Percentiles rank a stretch among this genome's conserved stretches.
phyloP scores from a whole-genome alignment of 768 basidiomycete genomes.

The Botryobasidium botryosum region DNA sequence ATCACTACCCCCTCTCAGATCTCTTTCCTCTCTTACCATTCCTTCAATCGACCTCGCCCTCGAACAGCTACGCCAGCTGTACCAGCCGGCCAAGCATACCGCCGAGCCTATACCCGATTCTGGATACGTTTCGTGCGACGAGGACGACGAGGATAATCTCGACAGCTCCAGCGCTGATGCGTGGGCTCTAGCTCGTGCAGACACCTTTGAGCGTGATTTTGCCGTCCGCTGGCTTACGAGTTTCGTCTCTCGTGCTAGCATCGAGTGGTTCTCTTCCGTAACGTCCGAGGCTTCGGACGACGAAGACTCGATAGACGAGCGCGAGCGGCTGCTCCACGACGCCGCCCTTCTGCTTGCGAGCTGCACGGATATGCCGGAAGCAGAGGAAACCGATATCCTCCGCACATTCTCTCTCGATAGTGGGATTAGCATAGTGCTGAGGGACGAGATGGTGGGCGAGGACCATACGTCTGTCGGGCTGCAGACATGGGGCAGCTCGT shows the following conservation, averaged over 20 bases:
- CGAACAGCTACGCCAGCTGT: background rate
- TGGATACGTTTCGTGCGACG: constrained; percentile 61
- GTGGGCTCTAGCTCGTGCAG: constrained; percentile 22
- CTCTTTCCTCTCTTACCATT: background rate
- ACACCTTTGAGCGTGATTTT: constrained; percentile 47
- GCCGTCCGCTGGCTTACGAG: constrained; percentile 60
- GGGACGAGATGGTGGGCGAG: constrained; percentile 38
- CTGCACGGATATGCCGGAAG: constrained; percentile 27
- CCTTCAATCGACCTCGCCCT: background rate
- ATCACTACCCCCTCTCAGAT: background rate
- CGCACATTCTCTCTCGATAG: background rate
- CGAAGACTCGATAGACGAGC: constrained; percentile 18
- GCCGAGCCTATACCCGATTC: constrained; percentile 31
- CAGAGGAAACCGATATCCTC: background rate
- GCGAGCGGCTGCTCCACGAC: constrained; percentile 32
- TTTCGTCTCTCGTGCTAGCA: constrained; percentile 30
- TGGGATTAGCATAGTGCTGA: constrained; percentile 2
- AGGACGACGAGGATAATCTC: constrained; percentile 29
- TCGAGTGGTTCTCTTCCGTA: constrained; percentile 9
- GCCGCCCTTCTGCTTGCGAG: constrained; percentile 40
- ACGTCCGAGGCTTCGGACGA: constrained; percentile 2
- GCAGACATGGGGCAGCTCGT: constrained; percentile 16
- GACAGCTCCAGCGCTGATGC: constrained; percentile 6
- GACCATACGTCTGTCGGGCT: constrained; percentile 72
- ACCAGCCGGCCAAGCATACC: background rate